Evolutionary conservation across 768 basidiomycete species (phyloP).

Genomic region (Amanita phalloides): DNA sequence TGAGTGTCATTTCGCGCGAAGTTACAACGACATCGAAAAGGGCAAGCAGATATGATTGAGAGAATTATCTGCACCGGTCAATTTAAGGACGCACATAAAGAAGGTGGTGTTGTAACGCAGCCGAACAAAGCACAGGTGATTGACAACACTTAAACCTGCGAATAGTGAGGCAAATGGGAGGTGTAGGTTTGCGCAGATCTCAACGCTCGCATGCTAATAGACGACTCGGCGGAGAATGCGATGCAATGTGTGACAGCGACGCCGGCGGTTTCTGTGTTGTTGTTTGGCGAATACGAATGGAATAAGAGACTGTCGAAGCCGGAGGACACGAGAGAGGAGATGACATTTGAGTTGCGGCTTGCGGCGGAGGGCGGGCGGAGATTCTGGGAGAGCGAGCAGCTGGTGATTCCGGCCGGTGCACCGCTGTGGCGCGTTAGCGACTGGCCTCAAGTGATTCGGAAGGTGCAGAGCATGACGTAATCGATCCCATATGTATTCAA

Average conservation of each 20-base stretch:
- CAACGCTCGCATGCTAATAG: slow-evolving; percentile 57
- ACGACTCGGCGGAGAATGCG: slow-evolving; percentile 77
- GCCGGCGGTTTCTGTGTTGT: slow-evolving; percentile 46
- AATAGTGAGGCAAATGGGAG: neutral
- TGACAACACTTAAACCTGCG: neutral
- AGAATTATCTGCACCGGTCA: slow-evolving; percentile 66
- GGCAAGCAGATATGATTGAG: slow-evolving; percentile 34
- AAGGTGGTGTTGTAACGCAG: slow-evolving; percentile 37
- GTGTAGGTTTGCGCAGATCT: slow-evolving; percentile 52
- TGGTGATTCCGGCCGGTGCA: slow-evolving; percentile 38
- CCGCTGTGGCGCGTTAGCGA: slow-evolving; percentile 44
- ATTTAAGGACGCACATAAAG: slow-evolving; percentile 44
- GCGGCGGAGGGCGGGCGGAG: slow-evolving; percentile 34
- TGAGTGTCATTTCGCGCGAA: slow-evolving; percentile 10
- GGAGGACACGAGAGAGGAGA: slow-evolving; percentile 35
- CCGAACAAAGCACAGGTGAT: slow-evolving; percentile 62
- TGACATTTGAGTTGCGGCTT: slow-evolving; percentile 41
- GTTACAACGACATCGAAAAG: neutral
- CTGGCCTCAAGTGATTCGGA: slow-evolving; percentile 49
- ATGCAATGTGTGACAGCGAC: slow-evolving; percentile 39
- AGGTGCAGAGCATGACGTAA: slow-evolving; percentile 20
- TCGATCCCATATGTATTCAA: neutral
- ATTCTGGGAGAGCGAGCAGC: slow-evolving; percentile 46
- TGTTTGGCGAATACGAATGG: slow-evolving; percentile 76
- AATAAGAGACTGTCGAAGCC: slow-evolving; percentile 45